Conservation (phyloP, 805 yeast genomes). For the Suhomyces emberorum region DNA sequence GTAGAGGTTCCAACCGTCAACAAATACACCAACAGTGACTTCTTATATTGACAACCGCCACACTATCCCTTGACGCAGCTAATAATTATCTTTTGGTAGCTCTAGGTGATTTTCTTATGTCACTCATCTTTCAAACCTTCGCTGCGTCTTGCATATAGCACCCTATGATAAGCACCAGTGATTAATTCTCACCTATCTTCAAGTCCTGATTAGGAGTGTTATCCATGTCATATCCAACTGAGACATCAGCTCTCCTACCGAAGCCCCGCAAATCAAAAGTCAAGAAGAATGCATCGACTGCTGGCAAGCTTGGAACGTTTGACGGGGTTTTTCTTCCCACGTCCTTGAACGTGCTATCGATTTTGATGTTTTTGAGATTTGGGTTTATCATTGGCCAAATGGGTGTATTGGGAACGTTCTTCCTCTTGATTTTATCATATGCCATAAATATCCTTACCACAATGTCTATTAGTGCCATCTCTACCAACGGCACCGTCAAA, state of each 20-base stretch:
- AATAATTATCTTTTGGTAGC: too few relatives aligned
- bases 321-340: slow-evolving; percentile 95
- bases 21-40: too few relatives aligned
- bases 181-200: too few relatives aligned
- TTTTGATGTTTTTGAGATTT: slow-evolving; percentile 90
- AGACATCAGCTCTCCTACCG: slow-evolving; percentile 2
- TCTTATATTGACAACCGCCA: too few relatives aligned
- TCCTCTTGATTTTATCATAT: slow-evolving; percentile 69
- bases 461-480: slow-evolving; percentile 87
- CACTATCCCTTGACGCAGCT: too few relatives aligned
- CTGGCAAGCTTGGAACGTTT: slow-evolving; percentile 66
- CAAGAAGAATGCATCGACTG: slow-evolving; percentile 1
- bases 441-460: slow-evolving; percentile 81
- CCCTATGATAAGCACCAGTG: too few relatives aligned
- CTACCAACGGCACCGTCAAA: slow-evolving; percentile 94
- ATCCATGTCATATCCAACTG: slow-evolving; percentile 2
- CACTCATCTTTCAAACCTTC: too few relatives aligned
- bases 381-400: slow-evolving; percentile 95
- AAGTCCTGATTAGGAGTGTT: background rate
- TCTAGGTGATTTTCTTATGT: too few relatives aligned
- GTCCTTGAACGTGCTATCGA: slow-evolving; percentile 85
- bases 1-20: too few relatives aligned
- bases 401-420: slow-evolving; percentile 78
- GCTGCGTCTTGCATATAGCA: too few relatives aligned
- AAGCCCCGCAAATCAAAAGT: background rate